These are phyloP conservation scores for Boletus bicolor DNA, from an alignment of 768 basidiomycete genomes.

Conservation along the genomic window DNA sequence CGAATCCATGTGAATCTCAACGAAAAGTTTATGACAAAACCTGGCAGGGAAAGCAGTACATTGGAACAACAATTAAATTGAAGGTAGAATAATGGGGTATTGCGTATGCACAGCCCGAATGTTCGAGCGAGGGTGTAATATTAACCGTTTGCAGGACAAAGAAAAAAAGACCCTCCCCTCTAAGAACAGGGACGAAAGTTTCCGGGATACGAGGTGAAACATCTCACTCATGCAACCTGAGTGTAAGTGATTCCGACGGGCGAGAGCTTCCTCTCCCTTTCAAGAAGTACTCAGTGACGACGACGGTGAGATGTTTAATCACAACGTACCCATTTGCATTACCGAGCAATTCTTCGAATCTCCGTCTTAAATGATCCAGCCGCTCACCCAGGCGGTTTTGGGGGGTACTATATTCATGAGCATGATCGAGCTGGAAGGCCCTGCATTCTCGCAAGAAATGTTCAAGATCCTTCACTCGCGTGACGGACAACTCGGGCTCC, in stretches of 20 bases:
- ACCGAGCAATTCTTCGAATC: conserved; percentile 31
- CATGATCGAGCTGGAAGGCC: conserved; percentile 58
- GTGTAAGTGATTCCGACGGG: conserved; percentile 10
- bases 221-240: neutral
- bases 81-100: neutral
- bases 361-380: conserved; percentile 15
- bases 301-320: neutral
- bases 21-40: neutral
- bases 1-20: neutral
- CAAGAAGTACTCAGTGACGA: neutral
- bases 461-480: conserved; percentile 57
- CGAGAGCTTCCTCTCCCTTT: conserved; percentile 22
- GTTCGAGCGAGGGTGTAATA: no score
- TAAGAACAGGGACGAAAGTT: neutral
- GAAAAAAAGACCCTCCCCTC: neutral
- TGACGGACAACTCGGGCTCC: conserved; percentile 64
- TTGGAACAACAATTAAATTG: neutral
- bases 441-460: conserved; percentile 62
- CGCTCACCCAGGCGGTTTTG: conserved; percentile 8
- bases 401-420: conserved; percentile 29
- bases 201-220: neutral
- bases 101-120: neutral
- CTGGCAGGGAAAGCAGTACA: neutral
- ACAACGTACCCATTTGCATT: conserved; percentile 24
- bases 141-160: neutral